These are phyloP conservation scores for Digitaria exilis DNA, from an alignment of 202 grass and related monocot genomes.

Conservation along the genomic window DNA sequence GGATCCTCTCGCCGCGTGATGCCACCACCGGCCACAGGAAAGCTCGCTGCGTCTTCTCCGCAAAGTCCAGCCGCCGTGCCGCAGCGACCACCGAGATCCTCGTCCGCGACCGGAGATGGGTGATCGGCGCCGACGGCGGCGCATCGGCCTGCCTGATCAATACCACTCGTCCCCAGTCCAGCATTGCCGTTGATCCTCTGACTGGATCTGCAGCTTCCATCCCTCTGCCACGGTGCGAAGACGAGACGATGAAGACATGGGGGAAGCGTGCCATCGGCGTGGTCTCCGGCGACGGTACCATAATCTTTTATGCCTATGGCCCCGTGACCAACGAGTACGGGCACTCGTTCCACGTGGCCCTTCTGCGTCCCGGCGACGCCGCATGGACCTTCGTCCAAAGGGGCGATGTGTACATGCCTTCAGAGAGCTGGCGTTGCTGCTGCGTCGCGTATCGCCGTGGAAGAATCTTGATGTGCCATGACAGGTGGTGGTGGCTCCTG, in stretches of 20 bases:
- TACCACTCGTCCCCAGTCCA: background rate
- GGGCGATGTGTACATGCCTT: fast-evolving
- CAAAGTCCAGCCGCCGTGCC: background rate
- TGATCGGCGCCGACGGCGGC: background rate
- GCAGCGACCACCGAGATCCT: background rate
- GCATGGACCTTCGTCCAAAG: background rate
- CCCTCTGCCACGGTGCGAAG: background rate
- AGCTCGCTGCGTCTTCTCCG: background rate
- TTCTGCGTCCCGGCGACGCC: background rate
- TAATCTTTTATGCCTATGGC: background rate
- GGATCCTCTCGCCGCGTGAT: background rate
- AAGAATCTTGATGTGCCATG: background rate
- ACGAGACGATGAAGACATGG: background rate
- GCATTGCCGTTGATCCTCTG: background rate
- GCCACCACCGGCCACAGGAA: background rate
- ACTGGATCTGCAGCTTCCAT: background rate
- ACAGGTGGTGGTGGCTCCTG: background rate
- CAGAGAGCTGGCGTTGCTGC: no score
- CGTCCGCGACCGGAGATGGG: background rate
- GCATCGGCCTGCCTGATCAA: background rate
- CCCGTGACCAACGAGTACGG: fast-evolving
- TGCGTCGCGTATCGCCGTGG: background rate
- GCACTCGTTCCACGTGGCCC: background rate
- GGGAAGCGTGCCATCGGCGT: background rate
- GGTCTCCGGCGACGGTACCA: background rate